Conservation (phyloP, 225 moss, liverwort and hornwort species). For the Thuidium tamariscinum region DNA sequence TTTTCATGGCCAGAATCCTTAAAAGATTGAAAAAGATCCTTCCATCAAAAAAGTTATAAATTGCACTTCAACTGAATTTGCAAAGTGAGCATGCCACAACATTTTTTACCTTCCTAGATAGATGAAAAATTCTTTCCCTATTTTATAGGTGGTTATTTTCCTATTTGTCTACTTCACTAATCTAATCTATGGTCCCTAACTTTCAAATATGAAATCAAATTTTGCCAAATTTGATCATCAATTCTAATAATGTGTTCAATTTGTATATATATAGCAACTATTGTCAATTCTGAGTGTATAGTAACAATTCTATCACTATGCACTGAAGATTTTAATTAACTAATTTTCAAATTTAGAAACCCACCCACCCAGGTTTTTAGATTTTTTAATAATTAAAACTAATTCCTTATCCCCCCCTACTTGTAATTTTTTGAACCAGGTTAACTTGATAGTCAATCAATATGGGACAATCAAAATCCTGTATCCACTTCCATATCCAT, state of each 20-base stretch:
- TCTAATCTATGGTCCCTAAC: not conserved
- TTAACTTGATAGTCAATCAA: too few relatives aligned
- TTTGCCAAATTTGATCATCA: not conserved
- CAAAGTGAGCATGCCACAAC: accelerated
- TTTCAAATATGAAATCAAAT: not conserved
- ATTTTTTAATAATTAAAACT: too few relatives aligned
- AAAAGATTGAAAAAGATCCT: not conserved
- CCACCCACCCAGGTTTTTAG: too few relatives aligned
- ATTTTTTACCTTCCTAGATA: not conserved
- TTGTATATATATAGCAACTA: too few relatives aligned
- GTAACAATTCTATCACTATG: too few relatives aligned
- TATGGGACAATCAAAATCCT: too few relatives aligned
- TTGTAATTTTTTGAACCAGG: too few relatives aligned
- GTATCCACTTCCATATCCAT: too few relatives aligned
- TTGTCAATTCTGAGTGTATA: too few relatives aligned
- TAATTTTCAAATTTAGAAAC: too few relatives aligned
- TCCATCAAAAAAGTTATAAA: not conserved
- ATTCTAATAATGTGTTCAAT: not conserved
- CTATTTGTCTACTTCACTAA: not conserved
- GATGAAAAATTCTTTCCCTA: not conserved
- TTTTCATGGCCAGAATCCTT: not conserved
- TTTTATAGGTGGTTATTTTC: not conserved
- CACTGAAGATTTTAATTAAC: too few relatives aligned
- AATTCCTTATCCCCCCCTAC: too few relatives aligned
- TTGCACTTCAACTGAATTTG: accelerated